phyloP scores from a whole-genome alignment of 2,329 filamentous ascomycete genomes.

The Alternaria infectoria region DNA sequence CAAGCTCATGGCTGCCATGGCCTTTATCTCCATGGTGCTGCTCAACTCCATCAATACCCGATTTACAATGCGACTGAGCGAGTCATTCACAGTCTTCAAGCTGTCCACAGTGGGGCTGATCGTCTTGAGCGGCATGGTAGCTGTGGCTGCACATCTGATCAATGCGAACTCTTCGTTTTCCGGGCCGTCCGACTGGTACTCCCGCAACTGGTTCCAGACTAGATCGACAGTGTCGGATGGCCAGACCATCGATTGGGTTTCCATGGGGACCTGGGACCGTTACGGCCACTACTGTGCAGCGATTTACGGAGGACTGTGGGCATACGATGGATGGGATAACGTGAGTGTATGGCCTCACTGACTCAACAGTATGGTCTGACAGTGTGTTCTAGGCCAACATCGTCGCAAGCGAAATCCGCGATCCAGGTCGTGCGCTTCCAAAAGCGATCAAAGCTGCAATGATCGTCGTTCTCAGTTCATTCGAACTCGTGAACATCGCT shows the following conservation, averaged over 20 bases:
- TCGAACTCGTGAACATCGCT: conserved; percentile 65
- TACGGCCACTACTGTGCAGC: conserved; percentile 67
- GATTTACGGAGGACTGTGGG: conserved; percentile 68
- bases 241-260: conserved; percentile 39
- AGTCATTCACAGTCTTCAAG: conserved; percentile 52
- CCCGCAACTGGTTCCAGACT: conserved; percentile 62
- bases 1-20: conserved; percentile 48
- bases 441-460: conserved; percentile 67
- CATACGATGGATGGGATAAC: conserved; percentile 72
- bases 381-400: conserved; percentile 39
- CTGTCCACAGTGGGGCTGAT: conserved; percentile 41
- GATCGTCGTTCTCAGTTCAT: conserved; percentile 65
- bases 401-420: conserved; percentile 46
- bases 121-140: conserved; percentile 38
- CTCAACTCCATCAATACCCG: conserved; percentile 55
- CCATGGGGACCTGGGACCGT: conserved; percentile 62
- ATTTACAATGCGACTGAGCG: conserved; percentile 49
- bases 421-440: conserved; percentile 55
- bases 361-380: not conserved
- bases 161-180: conserved; percentile 38
- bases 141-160: conserved; percentile 38
- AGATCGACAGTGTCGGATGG: conserved; percentile 59
- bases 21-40: conserved; percentile 49
- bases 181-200: conserved; percentile 45
- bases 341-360: conserved; percentile 43